These are phyloP conservation scores for Castanopsis chinensis DNA, from an alignment of 306 rosid species.

Conservation along the genomic window DNA sequence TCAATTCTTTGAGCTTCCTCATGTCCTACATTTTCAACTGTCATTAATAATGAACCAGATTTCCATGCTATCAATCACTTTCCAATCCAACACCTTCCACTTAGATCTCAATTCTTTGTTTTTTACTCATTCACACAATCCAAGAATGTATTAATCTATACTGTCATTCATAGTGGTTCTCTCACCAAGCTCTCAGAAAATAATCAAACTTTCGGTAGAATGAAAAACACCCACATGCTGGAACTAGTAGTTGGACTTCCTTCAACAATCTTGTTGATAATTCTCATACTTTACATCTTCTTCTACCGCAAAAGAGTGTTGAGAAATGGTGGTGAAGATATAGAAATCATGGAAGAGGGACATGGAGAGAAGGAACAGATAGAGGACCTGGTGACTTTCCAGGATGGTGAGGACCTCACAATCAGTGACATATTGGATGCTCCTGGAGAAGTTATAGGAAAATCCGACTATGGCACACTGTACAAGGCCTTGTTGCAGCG, in stretches of 20 bases:
- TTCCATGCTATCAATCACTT: slow-evolving; percentile 11
- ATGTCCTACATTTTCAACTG: slow-evolving; percentile 32
- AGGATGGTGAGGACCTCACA: slow-evolving; percentile 71
- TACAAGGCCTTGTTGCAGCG: slow-evolving; percentile 82
- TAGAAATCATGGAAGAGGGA: slow-evolving; percentile 50
- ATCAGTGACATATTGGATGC: slow-evolving; percentile 86
- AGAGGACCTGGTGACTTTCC: slow-evolving; percentile 64
- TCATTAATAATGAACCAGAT: slow-evolving; percentile 3
- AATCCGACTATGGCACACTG: slow-evolving; percentile 80
- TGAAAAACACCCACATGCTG: slow-evolving; percentile 43
- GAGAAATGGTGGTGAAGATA: slow-evolving; percentile 41
- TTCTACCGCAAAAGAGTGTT: slow-evolving; percentile 34
- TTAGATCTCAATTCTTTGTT: slow-evolving; percentile 38
- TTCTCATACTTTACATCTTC: slow-evolving; percentile 44
- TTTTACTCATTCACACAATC: slow-evolving; percentile 15
- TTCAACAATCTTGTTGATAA: slow-evolving; percentile 28
- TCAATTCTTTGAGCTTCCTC: slow-evolving; percentile 40
- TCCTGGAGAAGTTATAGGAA: slow-evolving; percentile 97
- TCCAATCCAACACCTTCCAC: slow-evolving; percentile 15
- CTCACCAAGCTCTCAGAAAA: slow-evolving; percentile 7
- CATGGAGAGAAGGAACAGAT: slow-evolving; percentile 30
- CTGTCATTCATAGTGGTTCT: not conserved
- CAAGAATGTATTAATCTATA: not conserved
- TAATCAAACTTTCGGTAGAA: slow-evolving; percentile 17
- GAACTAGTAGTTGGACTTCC: slow-evolving; percentile 46